Evolutionary conservation across 192 early-diverging fungal species (phyloP).

Genomic region (Coemansia aciculifera): DNA sequence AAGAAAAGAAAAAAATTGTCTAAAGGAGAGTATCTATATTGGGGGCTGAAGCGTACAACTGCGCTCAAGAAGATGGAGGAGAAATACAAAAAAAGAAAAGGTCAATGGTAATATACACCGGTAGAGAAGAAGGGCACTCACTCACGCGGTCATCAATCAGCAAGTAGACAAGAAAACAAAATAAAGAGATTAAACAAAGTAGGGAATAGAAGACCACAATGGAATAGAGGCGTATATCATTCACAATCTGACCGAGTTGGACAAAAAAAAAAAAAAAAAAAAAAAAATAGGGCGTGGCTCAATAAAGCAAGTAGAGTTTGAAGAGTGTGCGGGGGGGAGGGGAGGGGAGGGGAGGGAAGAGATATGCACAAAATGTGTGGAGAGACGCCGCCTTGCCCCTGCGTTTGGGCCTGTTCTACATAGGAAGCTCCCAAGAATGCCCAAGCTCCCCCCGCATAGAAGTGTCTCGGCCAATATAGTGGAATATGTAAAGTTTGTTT

Average conservation of each 20-base stretch:
- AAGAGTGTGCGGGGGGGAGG: background rate
- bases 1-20: background rate
- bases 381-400: background rate
- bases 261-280: background rate
- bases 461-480: background rate
- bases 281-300: background rate
- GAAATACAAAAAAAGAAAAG: background rate
- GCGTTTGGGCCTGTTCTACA: background rate
- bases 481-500: background rate
- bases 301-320: background rate
- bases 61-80: no score
- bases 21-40: background rate
- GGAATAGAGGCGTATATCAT: background rate
- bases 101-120: slow-evolving; percentile 5
- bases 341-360: background rate
- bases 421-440: background rate
- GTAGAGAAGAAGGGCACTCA: background rate
- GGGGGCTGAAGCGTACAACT: no score
- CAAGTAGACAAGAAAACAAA: background rate
- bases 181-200: slow-evolving; percentile 6
- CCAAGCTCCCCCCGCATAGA: background rate
- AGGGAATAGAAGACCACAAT: background rate
- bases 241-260: background rate
- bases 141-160: slow-evolving; percentile 1
- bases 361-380: slow-evolving; percentile 5